Evolutionary conservation across 106 monocot genomes (phyloP).

Genomic region (Acorus calamus): DNA sequence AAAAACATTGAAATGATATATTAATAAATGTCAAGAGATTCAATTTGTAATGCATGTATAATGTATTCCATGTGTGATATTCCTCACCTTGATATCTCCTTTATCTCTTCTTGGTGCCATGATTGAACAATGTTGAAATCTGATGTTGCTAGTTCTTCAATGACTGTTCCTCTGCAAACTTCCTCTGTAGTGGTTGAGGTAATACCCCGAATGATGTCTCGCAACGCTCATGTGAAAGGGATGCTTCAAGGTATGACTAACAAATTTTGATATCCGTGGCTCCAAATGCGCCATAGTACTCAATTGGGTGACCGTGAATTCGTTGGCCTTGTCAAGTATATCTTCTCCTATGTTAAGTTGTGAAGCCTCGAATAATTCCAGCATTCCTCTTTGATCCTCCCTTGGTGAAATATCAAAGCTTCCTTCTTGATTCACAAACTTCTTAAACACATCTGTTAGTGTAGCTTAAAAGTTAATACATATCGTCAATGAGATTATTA

Average conservation of each 20-base stretch:
- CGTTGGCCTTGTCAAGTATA: slow-evolving; percentile 23
- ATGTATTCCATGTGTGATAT: no score
- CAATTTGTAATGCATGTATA: background rate
- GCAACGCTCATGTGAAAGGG: slow-evolving; percentile 27
- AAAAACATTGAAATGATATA: background rate
- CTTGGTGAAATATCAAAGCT: slow-evolving; percentile 9
- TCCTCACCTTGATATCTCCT: slow-evolving; percentile 21
- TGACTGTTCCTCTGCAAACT: background rate
- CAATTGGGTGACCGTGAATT: slow-evolving; percentile 21
- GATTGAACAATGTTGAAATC: slow-evolving; percentile 31
- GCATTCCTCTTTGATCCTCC: slow-evolving; percentile 22
- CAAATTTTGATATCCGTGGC: background rate
- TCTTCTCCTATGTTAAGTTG: slow-evolving; percentile 27
- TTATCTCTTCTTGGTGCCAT: slow-evolving; percentile 22
- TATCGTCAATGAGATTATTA: no score
- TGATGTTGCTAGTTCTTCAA: slow-evolving; percentile 22
- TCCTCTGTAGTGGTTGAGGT: slow-evolving; percentile 4
- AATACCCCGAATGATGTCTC: slow-evolving; percentile 11
- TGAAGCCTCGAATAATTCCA: slow-evolving; percentile 46
- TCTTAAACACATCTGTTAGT: slow-evolving; percentile 17
- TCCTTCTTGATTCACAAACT: slow-evolving; percentile 18
- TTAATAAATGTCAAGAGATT: background rate
- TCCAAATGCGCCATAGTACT: slow-evolving; percentile 6
- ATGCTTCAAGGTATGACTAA: slow-evolving; percentile 20
- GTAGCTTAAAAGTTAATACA: no score